Percentiles rank a stretch among this genome's conserved stretches.
Evolutionary conservation across 371 early-diverging fungal species (phyloP).

Genomic region (Apophysomyces ossiformis): DNA sequence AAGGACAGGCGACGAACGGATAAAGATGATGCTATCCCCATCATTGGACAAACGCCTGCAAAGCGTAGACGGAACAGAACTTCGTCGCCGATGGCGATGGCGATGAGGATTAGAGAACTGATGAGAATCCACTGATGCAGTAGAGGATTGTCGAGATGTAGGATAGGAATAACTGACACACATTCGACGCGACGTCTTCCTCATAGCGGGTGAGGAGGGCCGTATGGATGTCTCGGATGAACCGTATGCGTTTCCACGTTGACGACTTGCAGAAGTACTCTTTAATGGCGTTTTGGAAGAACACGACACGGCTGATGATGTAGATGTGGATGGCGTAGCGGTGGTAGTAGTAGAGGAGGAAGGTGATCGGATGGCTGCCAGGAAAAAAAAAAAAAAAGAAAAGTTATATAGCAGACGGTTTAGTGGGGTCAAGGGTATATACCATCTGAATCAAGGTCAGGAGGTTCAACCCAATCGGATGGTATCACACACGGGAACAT

Average conservation of each 20-base stretch:
- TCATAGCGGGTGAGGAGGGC: neutral
- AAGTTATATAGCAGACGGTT: neutral
- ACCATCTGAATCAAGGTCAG: constrained; percentile 38
- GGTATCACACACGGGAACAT: constrained; percentile 68
- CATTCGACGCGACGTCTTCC: neutral
- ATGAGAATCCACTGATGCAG: constrained; percentile 19
- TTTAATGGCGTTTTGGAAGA: constrained; percentile 21
- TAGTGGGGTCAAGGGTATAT: constrained; percentile 2
- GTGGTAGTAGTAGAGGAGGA: neutral
- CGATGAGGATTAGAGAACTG: constrained; percentile 15
- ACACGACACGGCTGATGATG: constrained; percentile 15
- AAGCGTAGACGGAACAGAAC: constrained; percentile 22
- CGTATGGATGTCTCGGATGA: constrained; percentile 15
- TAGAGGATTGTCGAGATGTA: constrained; percentile 23
- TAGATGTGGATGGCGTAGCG: neutral
- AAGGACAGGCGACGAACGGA: constrained; percentile 32
- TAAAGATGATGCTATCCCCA: constrained; percentile 38
- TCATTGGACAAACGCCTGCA: constrained; percentile 33
- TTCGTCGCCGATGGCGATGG: constrained; percentile 13
- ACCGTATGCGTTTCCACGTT: constrained; percentile 4
- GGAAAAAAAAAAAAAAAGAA: neutral
- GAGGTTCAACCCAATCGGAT: constrained; percentile 60
- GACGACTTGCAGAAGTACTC: constrained; percentile 11
- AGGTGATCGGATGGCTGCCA: neutral
- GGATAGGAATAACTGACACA: constrained; percentile 14